These are phyloP conservation scores for Penicillium manginii DNA, from an alignment of 495 filamentous ascomycete genomes.

Conservation along the genomic window DNA sequence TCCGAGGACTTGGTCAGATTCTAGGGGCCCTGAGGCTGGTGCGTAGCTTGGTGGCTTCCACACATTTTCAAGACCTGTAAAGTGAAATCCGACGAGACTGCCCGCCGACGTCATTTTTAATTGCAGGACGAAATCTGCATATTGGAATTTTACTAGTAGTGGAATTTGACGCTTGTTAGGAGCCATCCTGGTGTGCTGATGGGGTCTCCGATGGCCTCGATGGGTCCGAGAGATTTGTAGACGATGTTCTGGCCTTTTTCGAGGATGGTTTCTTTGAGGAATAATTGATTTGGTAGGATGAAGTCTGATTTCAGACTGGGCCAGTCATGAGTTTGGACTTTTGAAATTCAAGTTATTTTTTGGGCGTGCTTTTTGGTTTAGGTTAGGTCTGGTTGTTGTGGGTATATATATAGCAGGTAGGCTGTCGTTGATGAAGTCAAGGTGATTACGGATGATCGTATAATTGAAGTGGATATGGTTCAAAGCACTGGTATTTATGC, in stretches of 20 bases:
- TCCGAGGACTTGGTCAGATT: background rate
- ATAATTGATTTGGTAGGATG: background rate
- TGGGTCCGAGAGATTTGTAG: slow-evolving; percentile 1
- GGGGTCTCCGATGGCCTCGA: background rate
- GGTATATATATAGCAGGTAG: background rate
- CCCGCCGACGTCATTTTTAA: background rate
- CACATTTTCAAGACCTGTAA: background rate
- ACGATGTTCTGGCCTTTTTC: slow-evolving; percentile 8
- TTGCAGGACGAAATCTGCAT: background rate
- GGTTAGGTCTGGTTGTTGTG: background rate
- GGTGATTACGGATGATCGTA: background rate
- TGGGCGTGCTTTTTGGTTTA: background rate
- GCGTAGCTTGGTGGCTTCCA: slow-evolving; percentile 6
- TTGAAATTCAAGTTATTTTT: background rate
- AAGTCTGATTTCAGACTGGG: background rate
- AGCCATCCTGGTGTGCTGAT: slow-evolving; percentile 2
- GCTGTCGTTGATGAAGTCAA: background rate
- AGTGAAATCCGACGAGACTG: slow-evolving; percentile 5
- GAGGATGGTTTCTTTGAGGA: background rate
- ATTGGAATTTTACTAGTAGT: background rate
- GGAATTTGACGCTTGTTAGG: slow-evolving; percentile 3
- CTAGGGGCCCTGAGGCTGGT: background rate
- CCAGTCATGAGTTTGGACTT: slow-evolving; percentile 1
- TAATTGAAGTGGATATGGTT: background rate
- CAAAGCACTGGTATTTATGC: too few relatives aligned